Base-by-base conservation (phyloP, 176 grass and related monocot genomes). In the Leersia perrieri region DNA sequence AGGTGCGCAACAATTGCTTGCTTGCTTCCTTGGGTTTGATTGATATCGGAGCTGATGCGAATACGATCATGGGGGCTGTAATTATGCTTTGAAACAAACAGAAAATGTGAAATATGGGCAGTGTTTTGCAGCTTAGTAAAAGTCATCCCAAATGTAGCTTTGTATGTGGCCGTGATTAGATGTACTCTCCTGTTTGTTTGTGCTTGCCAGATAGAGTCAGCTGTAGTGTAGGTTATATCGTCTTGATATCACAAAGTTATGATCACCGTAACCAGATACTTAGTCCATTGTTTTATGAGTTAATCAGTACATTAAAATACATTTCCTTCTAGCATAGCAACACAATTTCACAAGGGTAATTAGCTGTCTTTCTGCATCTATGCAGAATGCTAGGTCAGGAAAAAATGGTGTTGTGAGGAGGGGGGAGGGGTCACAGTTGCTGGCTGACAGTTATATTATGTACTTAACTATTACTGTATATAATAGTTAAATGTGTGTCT, bases 1-100 rank as follows among this genome's bases (percentile, higher is more conserved):
- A 96, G 91, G 97, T 99, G 31, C 35, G 68, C 10, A 5, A 33
- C 10, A 5, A 33, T 75, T 51, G 15, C 27, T 82, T 40, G 30
- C 5, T 35, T 62, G 45, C 45, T 51, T 28, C 5, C 63, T 45
- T 60, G 23, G 16, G 22, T 42, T 75, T n/a, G n/a, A n/a, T n/a
- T 33, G 1, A 22, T 67, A 41, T 20, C 33, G 5, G 29, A 5
- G 41, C 28, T 75, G 33, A 74, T 60, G 16, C 44, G 57, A 64
- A 18, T 45, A 60, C n/a, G 15, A 66, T 73, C 35, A n/a, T n/a
- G 44, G n/a, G n/a, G 35, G 10, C 73, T 13, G 33, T 39, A 38
- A 38, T n/a, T n/a, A n/a, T n/a, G n/a, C n/a, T n/a, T n/a, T n/a
- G n/a, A n/a, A n/a, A n/a, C n/a, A n/a, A n/a, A n/a, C n/a, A 22